Evolutionary conservation across 2,329 filamentous ascomycete genomes (phyloP).

Genomic region (Sordariomycetes sp.): DNA sequence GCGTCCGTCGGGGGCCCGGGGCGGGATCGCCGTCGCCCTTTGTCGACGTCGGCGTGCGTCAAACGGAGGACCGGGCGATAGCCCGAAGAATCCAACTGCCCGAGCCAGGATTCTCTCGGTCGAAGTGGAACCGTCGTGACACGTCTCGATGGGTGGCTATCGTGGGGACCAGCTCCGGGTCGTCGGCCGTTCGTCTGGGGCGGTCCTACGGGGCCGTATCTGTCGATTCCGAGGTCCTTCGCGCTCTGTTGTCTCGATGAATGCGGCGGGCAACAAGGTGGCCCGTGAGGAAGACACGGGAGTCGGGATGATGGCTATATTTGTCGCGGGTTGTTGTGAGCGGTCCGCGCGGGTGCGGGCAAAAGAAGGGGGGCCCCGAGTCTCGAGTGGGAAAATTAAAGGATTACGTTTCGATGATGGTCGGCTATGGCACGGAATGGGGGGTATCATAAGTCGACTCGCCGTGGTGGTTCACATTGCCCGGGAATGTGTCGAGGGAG

Average conservation of each 20-base stretch:
- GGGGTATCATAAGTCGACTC: not conserved
- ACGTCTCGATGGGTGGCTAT: not conserved
- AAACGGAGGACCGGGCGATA: not conserved
- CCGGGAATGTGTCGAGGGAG: not conserved
- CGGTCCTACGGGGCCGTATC: not conserved
- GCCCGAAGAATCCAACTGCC: slow-evolving; percentile 1
- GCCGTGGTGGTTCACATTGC: not conserved
- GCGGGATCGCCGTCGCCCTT: not conserved
- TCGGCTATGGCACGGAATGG: not conserved
- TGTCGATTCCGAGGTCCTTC: not conserved
- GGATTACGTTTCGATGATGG: not conserved
- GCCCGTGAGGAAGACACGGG: not conserved
- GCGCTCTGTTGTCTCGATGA: not conserved
- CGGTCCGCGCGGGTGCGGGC: not conserved
- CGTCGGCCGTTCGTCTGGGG: not conserved
- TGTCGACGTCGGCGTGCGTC: not conserved
- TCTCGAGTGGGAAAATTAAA: not conserved
- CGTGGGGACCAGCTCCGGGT: not conserved
- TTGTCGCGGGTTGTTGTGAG: not conserved
- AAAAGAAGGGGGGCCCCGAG: not conserved
- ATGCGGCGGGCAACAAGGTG: not conserved
- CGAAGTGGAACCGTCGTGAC: not conserved
- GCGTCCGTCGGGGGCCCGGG: not conserved
- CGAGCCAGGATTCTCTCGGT: slow-evolving; percentile 1
- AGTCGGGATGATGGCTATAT: not conserved